phyloP scores from a whole-genome alignment of 306 rosid species.

The Sindora glabra region DNA sequence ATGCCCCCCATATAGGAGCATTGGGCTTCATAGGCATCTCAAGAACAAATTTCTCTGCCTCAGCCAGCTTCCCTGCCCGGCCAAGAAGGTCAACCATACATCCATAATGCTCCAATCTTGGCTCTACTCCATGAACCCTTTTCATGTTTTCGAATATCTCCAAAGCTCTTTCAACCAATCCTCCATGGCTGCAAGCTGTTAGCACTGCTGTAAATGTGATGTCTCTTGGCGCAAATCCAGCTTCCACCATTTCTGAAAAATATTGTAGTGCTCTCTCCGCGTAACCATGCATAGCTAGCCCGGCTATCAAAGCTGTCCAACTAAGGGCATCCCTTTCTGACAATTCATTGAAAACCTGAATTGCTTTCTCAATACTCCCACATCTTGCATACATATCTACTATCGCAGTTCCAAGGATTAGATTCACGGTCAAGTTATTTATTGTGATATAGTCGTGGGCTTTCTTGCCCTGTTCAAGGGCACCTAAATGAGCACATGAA shows the following conservation, averaged over 20 bases:
- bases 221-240: conserved; percentile 22
- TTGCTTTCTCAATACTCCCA: conserved; percentile 35
- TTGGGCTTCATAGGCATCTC: conserved; percentile 41
- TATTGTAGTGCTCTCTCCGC: conserved; percentile 26
- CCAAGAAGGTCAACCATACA: conserved; percentile 44
- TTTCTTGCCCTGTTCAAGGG: conserved; percentile 27
- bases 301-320: conserved; percentile 42
- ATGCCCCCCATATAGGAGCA: conserved; percentile 42
- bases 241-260: conserved; percentile 24
- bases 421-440: conserved; percentile 23
- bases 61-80: conserved; percentile 33
- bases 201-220: conserved; percentile 38
- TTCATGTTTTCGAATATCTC: conserved; percentile 32
- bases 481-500: conserved; percentile 45
- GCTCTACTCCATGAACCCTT: conserved; percentile 21
- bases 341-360: conserved; percentile 21
- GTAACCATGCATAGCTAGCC: conserved; percentile 36
- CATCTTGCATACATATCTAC: conserved; percentile 43
- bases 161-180: conserved; percentile 24
- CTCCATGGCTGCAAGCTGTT: conserved; percentile 37
- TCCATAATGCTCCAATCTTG: conserved; percentile 44
- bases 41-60: conserved; percentile 37
- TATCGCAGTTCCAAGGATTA: conserved; percentile 36
- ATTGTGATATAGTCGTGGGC: conserved; percentile 29
- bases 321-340: conserved; percentile 22